phyloP scores from a whole-genome alignment of 2,329 filamentous ascomycete species.

The Ceratocystis cubensis region DNA sequence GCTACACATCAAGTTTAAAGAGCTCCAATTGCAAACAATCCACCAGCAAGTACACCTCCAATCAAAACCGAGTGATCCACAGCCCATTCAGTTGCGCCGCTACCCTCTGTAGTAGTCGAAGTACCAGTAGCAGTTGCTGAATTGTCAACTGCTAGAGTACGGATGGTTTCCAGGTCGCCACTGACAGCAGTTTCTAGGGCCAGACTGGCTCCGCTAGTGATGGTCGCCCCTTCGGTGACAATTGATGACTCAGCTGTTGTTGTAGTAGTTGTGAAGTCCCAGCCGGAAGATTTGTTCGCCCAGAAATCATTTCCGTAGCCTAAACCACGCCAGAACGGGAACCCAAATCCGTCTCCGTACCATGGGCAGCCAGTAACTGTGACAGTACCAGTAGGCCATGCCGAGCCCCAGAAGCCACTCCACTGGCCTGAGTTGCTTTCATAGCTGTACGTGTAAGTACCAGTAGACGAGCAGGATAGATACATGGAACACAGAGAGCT shows the following conservation, averaged over 20 bases:
- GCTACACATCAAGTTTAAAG: conserved; percentile 21
- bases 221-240: conserved; percentile 17
- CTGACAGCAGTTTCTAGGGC: conserved; percentile 21
- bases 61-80: conserved; percentile 21
- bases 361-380: conserved; percentile 25
- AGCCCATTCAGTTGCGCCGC: conserved; percentile 13
- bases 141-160: conserved; percentile 23
- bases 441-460: conserved; percentile 25
- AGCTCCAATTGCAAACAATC: conserved; percentile 22
- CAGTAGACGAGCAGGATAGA: conserved; percentile 22
- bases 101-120: conserved; percentile 10
- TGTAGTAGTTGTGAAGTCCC: conserved; percentile 24
- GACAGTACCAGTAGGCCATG: conserved; percentile 23
- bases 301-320: conserved; percentile 23
- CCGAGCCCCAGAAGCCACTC: conserved; percentile 21
- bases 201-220: conserved; percentile 19
- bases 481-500: conserved; percentile 24
- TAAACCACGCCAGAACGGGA: conserved; percentile 23
- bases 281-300: conserved; percentile 22
- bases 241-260: conserved; percentile 21
- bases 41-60: conserved; percentile 22
- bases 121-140: conserved; percentile 15
- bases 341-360: conserved; percentile 23
- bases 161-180: conserved; percentile 21
- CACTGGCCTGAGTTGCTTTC: conserved; percentile 19